phyloP scores from a whole-genome alignment of 1,284 basidiomycete genomes.

The Pseudozyma thailandica region DNA sequence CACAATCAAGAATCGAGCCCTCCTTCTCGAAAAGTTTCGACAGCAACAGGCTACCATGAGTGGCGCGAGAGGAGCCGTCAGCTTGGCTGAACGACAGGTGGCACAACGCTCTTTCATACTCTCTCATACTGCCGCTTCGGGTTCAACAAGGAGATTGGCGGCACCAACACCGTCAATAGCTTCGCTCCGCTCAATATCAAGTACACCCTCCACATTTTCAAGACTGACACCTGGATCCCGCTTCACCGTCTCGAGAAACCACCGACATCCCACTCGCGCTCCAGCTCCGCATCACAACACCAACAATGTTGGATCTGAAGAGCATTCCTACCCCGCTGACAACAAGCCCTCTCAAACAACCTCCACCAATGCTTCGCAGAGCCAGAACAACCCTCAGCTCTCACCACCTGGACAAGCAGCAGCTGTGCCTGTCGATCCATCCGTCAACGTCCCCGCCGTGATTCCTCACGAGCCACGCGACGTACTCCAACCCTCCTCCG shows the following conservation, averaged over 20 bases:
- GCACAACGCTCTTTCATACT: background rate
- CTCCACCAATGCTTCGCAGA: background rate
- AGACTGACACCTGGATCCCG: constrained; percentile 12
- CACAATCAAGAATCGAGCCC: too few species aligned
- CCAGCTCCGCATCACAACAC: background rate
- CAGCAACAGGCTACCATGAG: constrained; percentile 1
- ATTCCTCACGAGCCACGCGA: constrained; percentile 35
- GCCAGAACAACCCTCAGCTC: too few species aligned
- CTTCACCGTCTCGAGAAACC: constrained; percentile 12
- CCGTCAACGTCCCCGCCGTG: constrained; percentile 23
- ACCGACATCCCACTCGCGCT: constrained; percentile 5
- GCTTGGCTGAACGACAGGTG: constrained; percentile 10
- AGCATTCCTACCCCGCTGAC: background rate
- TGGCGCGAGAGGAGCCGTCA: constrained; percentile 10
- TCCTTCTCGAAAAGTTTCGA: background rate
- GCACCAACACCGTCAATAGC: background rate
- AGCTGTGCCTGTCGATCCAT: constrained; percentile 15
- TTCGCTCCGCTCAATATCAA: constrained; percentile 3
- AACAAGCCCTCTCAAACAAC: background rate
- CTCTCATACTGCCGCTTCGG: background rate
- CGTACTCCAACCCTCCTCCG: constrained; percentile 27
- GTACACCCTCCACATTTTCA: background rate
- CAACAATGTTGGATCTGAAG: background rate
- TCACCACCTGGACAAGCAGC: background rate
- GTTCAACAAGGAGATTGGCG: constrained; percentile 1